Evolutionary conservation across 2,329 filamentous ascomycete genomes (phyloP).

Genomic region (Pyrenochaeta sp.): DNA sequence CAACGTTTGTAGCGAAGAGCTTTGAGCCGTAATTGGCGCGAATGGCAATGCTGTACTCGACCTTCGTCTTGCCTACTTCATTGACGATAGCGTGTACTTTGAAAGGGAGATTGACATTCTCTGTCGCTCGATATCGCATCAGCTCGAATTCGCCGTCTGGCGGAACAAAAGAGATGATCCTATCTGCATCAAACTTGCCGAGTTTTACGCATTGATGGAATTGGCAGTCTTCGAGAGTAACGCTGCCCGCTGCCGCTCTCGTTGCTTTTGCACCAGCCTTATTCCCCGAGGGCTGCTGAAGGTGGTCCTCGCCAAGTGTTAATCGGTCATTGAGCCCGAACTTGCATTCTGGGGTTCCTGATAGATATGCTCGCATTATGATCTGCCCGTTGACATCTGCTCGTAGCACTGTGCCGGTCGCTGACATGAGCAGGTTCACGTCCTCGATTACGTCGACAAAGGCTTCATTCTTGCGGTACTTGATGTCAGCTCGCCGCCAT

Average conservation of each 20-base stretch:
- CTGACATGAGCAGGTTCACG: slow-evolving; percentile 99
- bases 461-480: slow-evolving; percentile 99
- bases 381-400: slow-evolving; percentile 98
- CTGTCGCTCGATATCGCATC: slow-evolving; percentile 97
- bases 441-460: slow-evolving; percentile 99
- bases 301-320: slow-evolving; percentile 73
- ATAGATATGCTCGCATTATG: slow-evolving; percentile 97
- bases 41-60: slow-evolving; percentile 98
- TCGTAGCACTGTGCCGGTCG: slow-evolving; percentile 90
- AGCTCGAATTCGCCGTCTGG: slow-evolving; percentile 98
- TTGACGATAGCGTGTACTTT: slow-evolving; percentile 99
- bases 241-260: slow-evolving; percentile 92
- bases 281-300: slow-evolving; percentile 76
- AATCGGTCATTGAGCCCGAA: slow-evolving; percentile 97
- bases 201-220: slow-evolving; percentile 99
- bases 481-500: slow-evolving; percentile 96
- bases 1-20: slow-evolving; percentile 95
- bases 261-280: slow-evolving; percentile 85
- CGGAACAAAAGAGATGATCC: slow-evolving; percentile 96
- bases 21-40: slow-evolving; percentile 97
- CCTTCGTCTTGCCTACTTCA: slow-evolving; percentile 94
- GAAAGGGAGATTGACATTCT: slow-evolving; percentile 98
- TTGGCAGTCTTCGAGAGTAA: slow-evolving; percentile 96
- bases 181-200: slow-evolving; percentile 93
- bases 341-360: slow-evolving; percentile 97